Evolutionary conservation across 31 red algal genomes (phyloP), one percentile per base, ranked within the genome.

Genomic region (Pterothamnion heteromorphum): DNA sequence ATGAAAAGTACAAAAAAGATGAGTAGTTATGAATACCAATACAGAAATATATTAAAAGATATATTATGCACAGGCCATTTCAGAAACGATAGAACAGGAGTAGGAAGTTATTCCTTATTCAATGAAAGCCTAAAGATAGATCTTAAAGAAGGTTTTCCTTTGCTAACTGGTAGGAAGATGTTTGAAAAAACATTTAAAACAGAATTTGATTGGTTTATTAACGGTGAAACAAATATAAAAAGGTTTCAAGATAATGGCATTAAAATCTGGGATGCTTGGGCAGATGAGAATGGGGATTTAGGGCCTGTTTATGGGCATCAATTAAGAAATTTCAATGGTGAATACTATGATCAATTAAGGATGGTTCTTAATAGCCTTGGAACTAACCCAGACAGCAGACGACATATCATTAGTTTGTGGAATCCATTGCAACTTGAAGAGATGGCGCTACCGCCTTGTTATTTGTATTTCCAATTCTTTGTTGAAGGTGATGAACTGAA

Each of bases 251-350:
- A 76, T 30, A 26, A 76, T 32, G 72, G 72, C 23, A 32, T 76
- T 26, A 76, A 76, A 32, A 76, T 76, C 72, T 76, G 72, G 72
- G 72, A 76, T 76, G 72, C 23, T 26, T 76, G 72, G 72, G 72
- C 72, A 76, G 72, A 76, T 76, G 72, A 76, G 72, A 76, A 76
- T 76, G 72, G 72, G 30, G 72, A 76, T 76, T 76, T 76, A 32
- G 72, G 72, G 30, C 72, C 72, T 76, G 72, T 76, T 26, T 76
- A 76, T 76, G 72, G 72, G 23, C 72, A 76, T 30, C 72, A 76
- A 32, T 76, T 26, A 32, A 26, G 72, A 30, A 76, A 76, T 30
- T 26, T 30, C 26, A 32, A 76, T 76, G 72, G 72, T 30, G 30
- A 26, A 30, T 26, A 76, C 26, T 26, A 30, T 30, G 72, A 76